Evolutionary conservation across 805 yeast genomes (phyloP), one percentile per base, ranked within the genome.

Genomic region (Myxozyma neotropica): DNA sequence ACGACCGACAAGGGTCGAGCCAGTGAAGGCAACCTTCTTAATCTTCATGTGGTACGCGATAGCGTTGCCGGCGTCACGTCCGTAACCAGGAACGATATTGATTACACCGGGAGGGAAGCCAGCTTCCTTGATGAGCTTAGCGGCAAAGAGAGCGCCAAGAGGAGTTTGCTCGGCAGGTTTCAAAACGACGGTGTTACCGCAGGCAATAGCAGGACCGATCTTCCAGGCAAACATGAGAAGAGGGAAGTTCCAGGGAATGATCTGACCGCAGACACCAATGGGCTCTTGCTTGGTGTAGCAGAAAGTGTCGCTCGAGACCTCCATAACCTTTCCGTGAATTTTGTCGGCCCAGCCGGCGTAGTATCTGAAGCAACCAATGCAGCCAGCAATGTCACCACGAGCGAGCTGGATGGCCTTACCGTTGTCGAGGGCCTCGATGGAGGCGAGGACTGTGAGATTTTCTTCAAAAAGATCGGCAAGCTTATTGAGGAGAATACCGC

Each of bases 201-300:
- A 83, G 58, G 95, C 95, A 66, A 91, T 75, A 58, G 95, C 96
- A 48, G 97, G 97, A 59, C 92, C 96, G 63, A 92, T 78, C 76
- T 92, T 92, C 97, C 97, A 92, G 29, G 95, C 80, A 79, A 90
- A 87, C 94, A 92, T 91, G 73, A 89, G 81, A 68, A 92, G 77
- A 64, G 97, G 97, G 84, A 90, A 92, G 79, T 92, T 92, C 97
- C 97, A 92, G 68, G 97, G 97, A 67, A 92, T 91, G 72, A 92
- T 88, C 75, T 89, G 96, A 60, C 96, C 97, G 74, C 96, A 89
- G 48, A 92, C 97, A 73, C 97, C 97, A 70, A 89, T 78, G 60
- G 97, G 96, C 76, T 91, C 96, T 75, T 87, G 87, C 74, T 85
- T 83, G 66, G 93, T 86, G 77, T 86, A 89, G 63, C 83, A 83